Evolutionary conservation across 306 rosid genomes (phyloP), one percentile per base, ranked within the genome.

Genomic region (Ormosia emarginata): DNA sequence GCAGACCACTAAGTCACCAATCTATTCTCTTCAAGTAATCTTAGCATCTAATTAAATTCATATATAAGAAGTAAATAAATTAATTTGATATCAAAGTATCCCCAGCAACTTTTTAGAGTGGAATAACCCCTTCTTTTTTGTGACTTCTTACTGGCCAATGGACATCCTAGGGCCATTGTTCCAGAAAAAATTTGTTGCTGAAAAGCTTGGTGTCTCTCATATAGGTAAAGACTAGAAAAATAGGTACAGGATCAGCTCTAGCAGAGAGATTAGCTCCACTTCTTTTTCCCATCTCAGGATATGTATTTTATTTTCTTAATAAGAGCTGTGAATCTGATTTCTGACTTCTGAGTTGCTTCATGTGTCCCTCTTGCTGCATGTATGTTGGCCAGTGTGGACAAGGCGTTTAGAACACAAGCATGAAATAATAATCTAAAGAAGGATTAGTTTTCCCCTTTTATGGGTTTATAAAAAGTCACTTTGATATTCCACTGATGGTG

Each of bases 301-400:
- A 70, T 70, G 49, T 67, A 24, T 68, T 74, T 74, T 84, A 29
- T 69, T 74, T 67, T 84, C 17, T 44, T 17, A 4, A 4, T 73
- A 66, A 39, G 41, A 64, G 43, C 63, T 32, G 17, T 47, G 79
- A 59, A 57, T 77, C 32, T 57, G 40, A 37, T 69, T 14, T 56
- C 72, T 67, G 66, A 80, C 41, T 50, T 62, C 41, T 4, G 47
- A 12, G 46, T 55, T 82, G 69, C 64, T 78, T 63, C 74, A 59
- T 49, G 81, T 79, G 67, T 85, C 83, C 59, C 39, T 46, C 33
- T 57, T 78, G 78, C 61, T 30, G 33, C 43, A 32, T 66, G 34
- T 44, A 41, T 65, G 14, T 78, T 61, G 34, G 75, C 56, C 64
- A 39, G 41, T 40, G 78, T 67, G 68, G 74, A 67, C 44, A 47